These are phyloP conservation scores for Monosporozyma unispora DNA, from an alignment of 805 yeast species.

Conservation along the genomic window DNA sequence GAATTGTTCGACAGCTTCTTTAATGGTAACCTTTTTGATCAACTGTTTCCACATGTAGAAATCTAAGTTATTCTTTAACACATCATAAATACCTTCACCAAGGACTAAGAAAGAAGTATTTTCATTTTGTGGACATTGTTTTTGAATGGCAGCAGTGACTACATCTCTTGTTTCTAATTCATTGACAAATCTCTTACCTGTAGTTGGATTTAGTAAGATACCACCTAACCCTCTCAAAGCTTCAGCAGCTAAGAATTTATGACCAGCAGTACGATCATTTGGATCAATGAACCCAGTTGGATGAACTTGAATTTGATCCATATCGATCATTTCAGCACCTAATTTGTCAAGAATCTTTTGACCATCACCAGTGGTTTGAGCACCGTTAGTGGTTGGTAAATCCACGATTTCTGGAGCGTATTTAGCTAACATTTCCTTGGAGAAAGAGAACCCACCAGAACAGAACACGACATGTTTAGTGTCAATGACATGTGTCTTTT, in stretches of 20 bases:
- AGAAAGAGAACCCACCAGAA: slow-evolving; percentile 49
- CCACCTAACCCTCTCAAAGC: slow-evolving; percentile 54
- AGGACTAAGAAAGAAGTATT: slow-evolving; percentile 32
- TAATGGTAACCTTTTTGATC: slow-evolving; percentile 24
- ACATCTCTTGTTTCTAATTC: slow-evolving; percentile 46
- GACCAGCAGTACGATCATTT: slow-evolving; percentile 32
- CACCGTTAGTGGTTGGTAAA: slow-evolving; percentile 49
- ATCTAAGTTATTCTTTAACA: slow-evolving; percentile 41
- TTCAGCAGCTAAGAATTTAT: slow-evolving; percentile 54
- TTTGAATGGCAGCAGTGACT: slow-evolving; percentile 39
- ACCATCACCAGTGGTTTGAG: slow-evolving; percentile 52
- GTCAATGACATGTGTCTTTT: slow-evolving; percentile 17
- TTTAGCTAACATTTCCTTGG: slow-evolving; percentile 32
- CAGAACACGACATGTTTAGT: slow-evolving; percentile 39
- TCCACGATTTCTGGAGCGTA: slow-evolving; percentile 39
- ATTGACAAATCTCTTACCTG: slow-evolving; percentile 44
- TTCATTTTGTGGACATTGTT: slow-evolving; percentile 23
- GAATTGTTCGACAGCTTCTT: slow-evolving; percentile 24
- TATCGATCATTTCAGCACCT: slow-evolving; percentile 44
- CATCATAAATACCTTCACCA: slow-evolving; percentile 37
- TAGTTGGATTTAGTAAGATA: slow-evolving; percentile 36
- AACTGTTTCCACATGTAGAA: slow-evolving; percentile 39
- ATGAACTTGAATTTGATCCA: slow-evolving; percentile 53
- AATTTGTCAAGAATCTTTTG: slow-evolving; percentile 39
- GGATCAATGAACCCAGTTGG: slow-evolving; percentile 53